A percentile compares a stretch with the other conserved stretches of the same genome.
Evolutionary conservation across 2,329 filamentous ascomycete genomes (phyloP).

Genomic region (Microcyclosporella mali): DNA sequence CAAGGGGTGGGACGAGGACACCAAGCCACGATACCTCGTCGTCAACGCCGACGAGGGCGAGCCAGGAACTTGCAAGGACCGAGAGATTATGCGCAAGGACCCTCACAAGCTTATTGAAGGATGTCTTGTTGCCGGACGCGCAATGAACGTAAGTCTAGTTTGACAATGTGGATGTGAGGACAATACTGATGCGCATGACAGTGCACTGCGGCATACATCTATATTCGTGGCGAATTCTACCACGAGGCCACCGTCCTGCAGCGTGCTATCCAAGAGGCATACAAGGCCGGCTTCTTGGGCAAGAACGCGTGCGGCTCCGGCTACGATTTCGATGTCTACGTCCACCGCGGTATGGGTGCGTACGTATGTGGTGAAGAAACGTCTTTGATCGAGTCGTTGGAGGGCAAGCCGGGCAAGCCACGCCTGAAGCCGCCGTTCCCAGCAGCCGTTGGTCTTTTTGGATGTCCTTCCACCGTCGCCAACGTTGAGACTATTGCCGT

Average conservation of each 20-base stretch:
- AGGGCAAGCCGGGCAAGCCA: conserved; percentile 98
- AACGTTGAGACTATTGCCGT: conserved; percentile 98
- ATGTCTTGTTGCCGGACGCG: conserved; percentile 88
- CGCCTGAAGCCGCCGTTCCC: conserved; percentile 98
- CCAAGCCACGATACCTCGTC: conserved; percentile 89
- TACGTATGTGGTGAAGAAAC: conserved; percentile 99
- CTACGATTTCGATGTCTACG: conserved; percentile 95
- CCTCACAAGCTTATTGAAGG: conserved; percentile 98
- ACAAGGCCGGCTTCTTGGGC: conserved; percentile 87
- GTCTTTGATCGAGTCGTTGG: conserved; percentile 92
- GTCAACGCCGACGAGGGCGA: conserved; percentile 99
- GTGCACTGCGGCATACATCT: conserved; percentile 95
- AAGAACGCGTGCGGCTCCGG: conserved; percentile 97
- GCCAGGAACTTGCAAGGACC: conserved; percentile 97
- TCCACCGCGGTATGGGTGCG: conserved; percentile 94
- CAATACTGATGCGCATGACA: conserved; percentile 7
- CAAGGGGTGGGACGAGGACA: conserved; percentile 98
- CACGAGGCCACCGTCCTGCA: conserved; percentile 91
- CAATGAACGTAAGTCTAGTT: conserved; percentile 65
- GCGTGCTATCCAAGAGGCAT: conserved; percentile 94
- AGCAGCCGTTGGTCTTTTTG: conserved; percentile 92
- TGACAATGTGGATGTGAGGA: background rate
- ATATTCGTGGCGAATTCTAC: conserved; percentile 98
- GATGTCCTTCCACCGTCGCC: conserved; percentile 94
- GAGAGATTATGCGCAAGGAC: conserved; percentile 99